Evolutionary conservation across 2,329 filamentous ascomycete genomes (phyloP), one percentile per base, ranked within the genome.

Genomic region (Aspergillus thermomutatus): DNA sequence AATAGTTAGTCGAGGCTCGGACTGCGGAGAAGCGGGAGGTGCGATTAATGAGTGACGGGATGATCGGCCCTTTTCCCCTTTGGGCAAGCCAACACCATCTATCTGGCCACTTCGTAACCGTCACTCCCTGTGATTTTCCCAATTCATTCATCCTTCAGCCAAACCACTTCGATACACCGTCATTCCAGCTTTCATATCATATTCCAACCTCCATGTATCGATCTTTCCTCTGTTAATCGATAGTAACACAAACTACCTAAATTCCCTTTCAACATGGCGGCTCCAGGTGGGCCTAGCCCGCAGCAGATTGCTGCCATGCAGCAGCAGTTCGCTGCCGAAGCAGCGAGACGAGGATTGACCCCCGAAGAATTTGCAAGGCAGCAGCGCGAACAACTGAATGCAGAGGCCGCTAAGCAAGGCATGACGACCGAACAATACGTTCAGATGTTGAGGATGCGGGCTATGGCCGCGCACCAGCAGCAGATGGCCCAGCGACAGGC

Each of bases 271-370:
- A 66, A 53, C 53, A 76, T 77, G 70, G 73, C 76, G 50, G 65
- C 71, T 51, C 73, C 73, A 37, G 70, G 72, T 53, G 68, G 66
- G 64, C 91, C 91, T 34, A 86, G 87, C 21, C 92, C 89, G 50
- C 89, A 96, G 77, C 92, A 97, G 79, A 90, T 96, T 62, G 84
- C 85, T 55, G 82, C 83, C 55, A 94, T 97, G 82, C 90, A 95
- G 74, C 85, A 87, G 66, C 89, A 94, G 75, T 79, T 97, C 47
- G 88, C 88, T 50, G 83, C 85, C 51, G 92, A 97, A 75, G 93
- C 93, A 50, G 82, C 89, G 69, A 92, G 89, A 77, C 85, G 87
- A 61, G 92, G 92, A 72, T 87, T 97, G 83, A 86, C 88, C 6
- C 87, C 94, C 0, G 91, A 88, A 47, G 82, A 96, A 75, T 96